Percentiles rank a stretch among this genome's conserved stretches.
Conservation (phyloP, 2,329 filamentous ascomycete species). For the Aspergillus quadricinctus region DNA sequence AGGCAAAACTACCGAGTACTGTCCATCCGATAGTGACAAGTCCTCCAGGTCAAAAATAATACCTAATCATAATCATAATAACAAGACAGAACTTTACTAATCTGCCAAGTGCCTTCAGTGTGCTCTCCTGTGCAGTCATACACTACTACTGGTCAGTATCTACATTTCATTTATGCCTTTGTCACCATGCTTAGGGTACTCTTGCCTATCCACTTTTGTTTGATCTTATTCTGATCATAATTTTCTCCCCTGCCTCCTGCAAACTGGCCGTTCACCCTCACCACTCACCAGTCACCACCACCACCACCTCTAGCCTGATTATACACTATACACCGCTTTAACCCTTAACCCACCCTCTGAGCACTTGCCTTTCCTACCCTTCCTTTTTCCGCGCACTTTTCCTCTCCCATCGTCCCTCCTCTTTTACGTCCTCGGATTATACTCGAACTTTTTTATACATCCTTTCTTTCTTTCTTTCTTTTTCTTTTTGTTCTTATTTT, state of each 20-base stretch:
- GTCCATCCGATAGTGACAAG: background rate
- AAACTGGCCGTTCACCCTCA: background rate
- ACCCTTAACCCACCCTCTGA: slow-evolving; percentile 2
- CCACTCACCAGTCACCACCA: no score
- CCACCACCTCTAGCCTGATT: background rate
- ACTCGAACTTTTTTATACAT: background rate
- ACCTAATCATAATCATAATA: background rate
- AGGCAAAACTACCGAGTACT: background rate
- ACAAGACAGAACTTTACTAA: background rate
- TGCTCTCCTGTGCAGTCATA: background rate
- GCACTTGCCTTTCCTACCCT: background rate
- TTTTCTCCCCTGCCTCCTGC: background rate
- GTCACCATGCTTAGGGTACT: background rate
- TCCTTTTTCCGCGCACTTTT: slow-evolving; percentile 7
- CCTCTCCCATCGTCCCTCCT: background rate
- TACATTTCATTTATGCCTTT: background rate
- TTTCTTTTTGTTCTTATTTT: slow-evolving; percentile 1
- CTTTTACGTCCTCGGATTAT: background rate
- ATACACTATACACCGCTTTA: slow-evolving; percentile 20
- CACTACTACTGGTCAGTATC: background rate
- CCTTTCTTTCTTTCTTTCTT: background rate
- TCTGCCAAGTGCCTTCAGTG: background rate
- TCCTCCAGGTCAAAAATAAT: background rate
- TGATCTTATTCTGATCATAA: background rate
- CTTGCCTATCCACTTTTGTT: background rate